Evolutionary conservation across 257 asterid genomes (phyloP).

Genomic region (Vinca minor): DNA sequence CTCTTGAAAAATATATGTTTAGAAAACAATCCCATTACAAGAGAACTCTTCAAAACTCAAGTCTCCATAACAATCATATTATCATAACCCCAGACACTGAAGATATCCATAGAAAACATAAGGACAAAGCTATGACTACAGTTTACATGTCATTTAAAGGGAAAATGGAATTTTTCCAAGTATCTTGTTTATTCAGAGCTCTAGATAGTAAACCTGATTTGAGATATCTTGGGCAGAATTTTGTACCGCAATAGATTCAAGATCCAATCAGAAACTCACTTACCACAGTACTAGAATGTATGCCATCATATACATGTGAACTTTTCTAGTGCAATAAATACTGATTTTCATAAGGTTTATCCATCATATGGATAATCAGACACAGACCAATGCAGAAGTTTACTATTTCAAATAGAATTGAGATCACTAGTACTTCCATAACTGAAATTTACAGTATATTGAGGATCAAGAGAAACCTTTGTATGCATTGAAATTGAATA

Average conservation of each 20-base stretch:
- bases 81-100: not conserved
- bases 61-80: not conserved
- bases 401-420: not conserved
- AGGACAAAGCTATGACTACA: not conserved
- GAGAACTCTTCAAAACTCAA: too few species aligned
- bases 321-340: not conserved
- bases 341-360: not conserved
- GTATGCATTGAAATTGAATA: not conserved
- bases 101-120: not conserved
- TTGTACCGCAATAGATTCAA: not conserved
- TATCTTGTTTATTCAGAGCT: not conserved
- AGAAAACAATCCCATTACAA: too few species aligned
- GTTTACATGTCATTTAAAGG: not conserved
- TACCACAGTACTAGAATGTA: not conserved
- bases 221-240: not conserved
- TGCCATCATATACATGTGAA: not conserved
- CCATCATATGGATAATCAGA: not conserved
- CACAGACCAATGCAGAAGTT: not conserved
- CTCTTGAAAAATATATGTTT: too few species aligned
- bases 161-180: not conserved
- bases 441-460: not conserved
- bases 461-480: not conserved
- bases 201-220: not conserved
- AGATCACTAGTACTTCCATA: not conserved
- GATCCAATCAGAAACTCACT: not conserved